These are phyloP conservation scores for Aspergillus oerlinghausenensis DNA, from an alignment of 2,329 filamentous ascomycete genomes.

Conservation along the genomic window DNA sequence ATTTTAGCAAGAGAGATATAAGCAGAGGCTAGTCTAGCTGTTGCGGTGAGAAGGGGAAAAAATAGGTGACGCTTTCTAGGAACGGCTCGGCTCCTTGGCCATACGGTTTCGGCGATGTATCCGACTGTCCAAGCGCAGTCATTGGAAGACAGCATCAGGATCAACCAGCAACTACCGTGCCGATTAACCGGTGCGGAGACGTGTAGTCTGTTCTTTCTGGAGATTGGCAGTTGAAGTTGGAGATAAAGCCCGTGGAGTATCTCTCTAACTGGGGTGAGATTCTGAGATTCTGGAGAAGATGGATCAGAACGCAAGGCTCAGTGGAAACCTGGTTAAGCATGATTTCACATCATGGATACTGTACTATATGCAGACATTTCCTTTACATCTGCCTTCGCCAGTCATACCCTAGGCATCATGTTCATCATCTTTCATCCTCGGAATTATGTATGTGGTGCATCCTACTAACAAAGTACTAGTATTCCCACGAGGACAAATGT, in stretches of 20 bases:
- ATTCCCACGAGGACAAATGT: neutral
- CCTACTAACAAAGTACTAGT: neutral
- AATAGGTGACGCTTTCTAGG: neutral
- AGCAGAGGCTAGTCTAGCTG: neutral
- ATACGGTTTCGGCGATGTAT: conserved; percentile 9
- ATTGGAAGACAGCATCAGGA: conserved; percentile 5
- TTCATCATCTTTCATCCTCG: neutral
- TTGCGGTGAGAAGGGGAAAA: neutral
- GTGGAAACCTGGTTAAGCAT: neutral
- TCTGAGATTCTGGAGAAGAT: neutral
- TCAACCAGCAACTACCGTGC: neutral
- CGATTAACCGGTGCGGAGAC: neutral
- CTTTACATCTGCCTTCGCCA: neutral
- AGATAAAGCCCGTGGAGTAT: neutral
- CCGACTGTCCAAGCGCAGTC: conserved; percentile 4
- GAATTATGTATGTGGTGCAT: too few species aligned
- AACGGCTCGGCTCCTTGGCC: conserved; percentile 5
- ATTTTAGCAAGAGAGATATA: neutral
- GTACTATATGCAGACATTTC: neutral
- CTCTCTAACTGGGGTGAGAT: neutral
- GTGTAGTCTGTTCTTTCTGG: neutral
- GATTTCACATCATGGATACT: neutral
- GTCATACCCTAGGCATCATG: neutral
- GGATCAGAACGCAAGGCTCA: neutral
- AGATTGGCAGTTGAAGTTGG: neutral